These are phyloP conservation scores for Claviceps fusiformis DNA, from an alignment of 2,329 filamentous ascomycete species.

Conservation along the genomic window DNA sequence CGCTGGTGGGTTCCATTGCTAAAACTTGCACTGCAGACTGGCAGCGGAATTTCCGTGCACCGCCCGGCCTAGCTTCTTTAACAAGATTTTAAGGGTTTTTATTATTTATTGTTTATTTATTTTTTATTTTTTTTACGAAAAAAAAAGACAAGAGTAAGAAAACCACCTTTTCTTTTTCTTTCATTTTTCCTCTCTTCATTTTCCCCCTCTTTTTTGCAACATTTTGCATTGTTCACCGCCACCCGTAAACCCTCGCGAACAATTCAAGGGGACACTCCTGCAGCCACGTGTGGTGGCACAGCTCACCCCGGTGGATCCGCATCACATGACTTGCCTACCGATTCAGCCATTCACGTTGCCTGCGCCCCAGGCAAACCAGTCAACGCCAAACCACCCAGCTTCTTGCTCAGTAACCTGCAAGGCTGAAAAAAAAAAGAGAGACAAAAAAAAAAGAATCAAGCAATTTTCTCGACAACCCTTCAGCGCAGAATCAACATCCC, in stretches of 20 bases:
- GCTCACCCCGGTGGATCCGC: neutral
- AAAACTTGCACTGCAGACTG: too few relatives aligned
- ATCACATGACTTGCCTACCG: neutral
- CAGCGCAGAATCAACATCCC: neutral
- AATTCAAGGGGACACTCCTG: neutral
- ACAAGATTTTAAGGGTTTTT: too few relatives aligned
- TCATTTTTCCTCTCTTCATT: too few relatives aligned
- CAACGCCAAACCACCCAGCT: neutral
- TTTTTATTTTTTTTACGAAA: neutral
- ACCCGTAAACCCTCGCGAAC: neutral
- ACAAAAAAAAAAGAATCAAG: neutral
- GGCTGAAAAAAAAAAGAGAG: neutral
- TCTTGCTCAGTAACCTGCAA: neutral
- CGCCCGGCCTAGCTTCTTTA: too few relatives aligned
- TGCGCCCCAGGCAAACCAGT: neutral
- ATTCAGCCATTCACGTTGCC: neutral
- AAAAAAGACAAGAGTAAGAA: too few relatives aligned
- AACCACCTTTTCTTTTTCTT: too few relatives aligned
- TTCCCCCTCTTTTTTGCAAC: too few relatives aligned
- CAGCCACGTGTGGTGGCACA: neutral
- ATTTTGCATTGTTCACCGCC: too few relatives aligned
- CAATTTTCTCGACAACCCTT: neutral
- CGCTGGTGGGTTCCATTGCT: neutral
- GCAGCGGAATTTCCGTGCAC: too few relatives aligned
- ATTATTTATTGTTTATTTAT: too few relatives aligned